A percentile compares a stretch with the other conserved stretches of the same genome.
Evolutionary conservation across 1,284 basidiomycete genomes (phyloP).

Genomic region (Boletellus dicymbophilus): DNA sequence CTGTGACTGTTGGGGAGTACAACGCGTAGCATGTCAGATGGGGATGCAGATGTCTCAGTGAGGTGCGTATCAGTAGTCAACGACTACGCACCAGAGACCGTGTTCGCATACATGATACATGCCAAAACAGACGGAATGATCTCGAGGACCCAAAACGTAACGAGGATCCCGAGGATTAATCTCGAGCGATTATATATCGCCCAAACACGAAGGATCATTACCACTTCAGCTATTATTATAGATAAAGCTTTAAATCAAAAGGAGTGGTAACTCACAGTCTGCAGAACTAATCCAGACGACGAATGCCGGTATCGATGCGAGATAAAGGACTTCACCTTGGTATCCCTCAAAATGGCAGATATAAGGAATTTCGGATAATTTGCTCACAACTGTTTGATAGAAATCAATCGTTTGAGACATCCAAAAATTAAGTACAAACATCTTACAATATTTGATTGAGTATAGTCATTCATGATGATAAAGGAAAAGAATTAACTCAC

Average conservation of each 20-base stretch:
- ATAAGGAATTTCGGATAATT: neutral
- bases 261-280: conserved; percentile 4
- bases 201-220: conserved; percentile 8
- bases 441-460: neutral
- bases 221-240: neutral
- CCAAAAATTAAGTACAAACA: neutral
- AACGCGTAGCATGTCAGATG: neutral
- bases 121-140: neutral
- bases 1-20: neutral
- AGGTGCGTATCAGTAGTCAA: too few species aligned
- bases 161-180: neutral
- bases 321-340: conserved; percentile 1
- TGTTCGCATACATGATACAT: conserved; percentile 1
- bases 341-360: neutral
- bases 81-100: neutral
- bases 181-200: conserved; percentile 5
- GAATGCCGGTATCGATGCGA: conserved; percentile 3
- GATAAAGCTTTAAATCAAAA: neutral
- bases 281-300: conserved; percentile 5
- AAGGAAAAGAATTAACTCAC: neutral
- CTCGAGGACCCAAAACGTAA: neutral
- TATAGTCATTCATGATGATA: neutral
- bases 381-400: conserved; percentile 7
- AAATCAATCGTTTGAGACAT: neutral
- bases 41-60: neutral